Evolutionary conservation across 345 rosid species (phyloP), one percentile per base, ranked within the genome.

Genomic region (Cardamine occulta): DNA sequence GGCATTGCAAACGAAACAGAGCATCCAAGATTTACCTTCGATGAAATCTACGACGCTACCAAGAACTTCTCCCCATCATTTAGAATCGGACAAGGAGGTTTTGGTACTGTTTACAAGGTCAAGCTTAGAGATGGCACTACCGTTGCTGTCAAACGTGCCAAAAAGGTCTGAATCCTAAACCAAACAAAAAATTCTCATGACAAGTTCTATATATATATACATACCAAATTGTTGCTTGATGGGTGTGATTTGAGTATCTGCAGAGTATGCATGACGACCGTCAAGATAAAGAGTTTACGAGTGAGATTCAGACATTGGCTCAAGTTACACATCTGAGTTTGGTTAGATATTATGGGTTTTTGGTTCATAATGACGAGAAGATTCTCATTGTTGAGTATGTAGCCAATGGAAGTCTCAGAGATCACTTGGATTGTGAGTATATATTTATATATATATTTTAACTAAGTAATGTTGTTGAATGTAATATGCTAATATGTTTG

Each of bases 31-130:
- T 88, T 91, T 78, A 90, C 86, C 6, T 79, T 90, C 72, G 85
- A 85, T 23, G 90, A 90, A 56, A 88, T 94, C 76, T 72, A 44
- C 73, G 82, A 72, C 51, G 96, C 96, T 7, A 91, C 97, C 5
- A 82, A 81, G 79, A 88, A 88, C 72, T 94, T 94, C 81, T 88
- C 92, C 29, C 90, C 98, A 0, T 79, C 95, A 8, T 86, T 84
- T 62, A 91, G 88, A 84, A 83, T 94, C 65, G 98, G 98, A 48
- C 96, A 91, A 69, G 98, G 97, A 15, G 80, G 81, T 29, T 94
- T 88, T 39, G 97, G 98, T 5, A 90, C 97, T 8, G 98, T 94
- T 37, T 94, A 91, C 79, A 91, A 86, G 82, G 98, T 93, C 11
- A 87, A 74, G 55, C 90, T 94, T 13, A 71, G 78, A 35, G 97